Percentiles rank a stretch among this genome's conserved stretches.
Conservation (phyloP, 2,329 filamentous ascomycete genomes). For the Trichocomaceae sp. region DNA sequence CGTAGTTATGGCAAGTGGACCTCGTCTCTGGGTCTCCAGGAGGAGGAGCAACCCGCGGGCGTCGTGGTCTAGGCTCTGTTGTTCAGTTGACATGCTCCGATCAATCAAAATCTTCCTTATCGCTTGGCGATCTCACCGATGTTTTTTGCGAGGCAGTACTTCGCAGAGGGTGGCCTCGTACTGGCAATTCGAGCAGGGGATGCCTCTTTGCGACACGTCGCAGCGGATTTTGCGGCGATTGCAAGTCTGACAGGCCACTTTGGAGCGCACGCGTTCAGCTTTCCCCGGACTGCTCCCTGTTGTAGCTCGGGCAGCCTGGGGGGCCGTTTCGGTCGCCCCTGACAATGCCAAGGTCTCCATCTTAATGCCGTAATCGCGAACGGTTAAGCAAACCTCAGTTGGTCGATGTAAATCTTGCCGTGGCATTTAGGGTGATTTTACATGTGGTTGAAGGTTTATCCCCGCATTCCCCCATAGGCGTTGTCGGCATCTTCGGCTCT, state of each 20-base stretch:
- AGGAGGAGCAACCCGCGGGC: neutral
- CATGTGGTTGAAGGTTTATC: too few species aligned
- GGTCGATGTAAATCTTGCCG: too few species aligned
- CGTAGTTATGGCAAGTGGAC: conserved; percentile 22
- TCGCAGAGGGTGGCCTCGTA: conserved; percentile 47
- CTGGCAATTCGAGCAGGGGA: conserved; percentile 79
- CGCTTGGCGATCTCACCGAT: conserved; percentile 52
- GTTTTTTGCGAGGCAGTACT: conserved; percentile 61
- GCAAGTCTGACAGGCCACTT: conserved; percentile 83
- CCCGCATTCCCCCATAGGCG: too few species aligned
- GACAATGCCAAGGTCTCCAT: too few species aligned
- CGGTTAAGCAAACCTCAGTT: too few species aligned
- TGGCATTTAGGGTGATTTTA: too few species aligned
- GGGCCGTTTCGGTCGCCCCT: neutral
- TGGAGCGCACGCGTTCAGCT: conserved; percentile 66
- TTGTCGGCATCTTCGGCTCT: too few species aligned
- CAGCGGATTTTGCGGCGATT: conserved; percentile 84
- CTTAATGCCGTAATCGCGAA: too few species aligned
- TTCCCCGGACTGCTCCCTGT: neutral
- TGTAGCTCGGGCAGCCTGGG: neutral
- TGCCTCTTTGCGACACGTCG: conserved; percentile 80
- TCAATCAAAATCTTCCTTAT: too few species aligned
- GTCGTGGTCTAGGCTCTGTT: neutral
- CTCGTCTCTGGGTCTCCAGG: conserved; percentile 15
- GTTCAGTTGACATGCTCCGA: neutral